Percentiles rank a stretch among this genome's conserved stretches.
These are phyloP conservation scores for Magnusiomyces starmeri DNA, from an alignment of 1,139 yeast genomes.

Conservation along the genomic window DNA sequence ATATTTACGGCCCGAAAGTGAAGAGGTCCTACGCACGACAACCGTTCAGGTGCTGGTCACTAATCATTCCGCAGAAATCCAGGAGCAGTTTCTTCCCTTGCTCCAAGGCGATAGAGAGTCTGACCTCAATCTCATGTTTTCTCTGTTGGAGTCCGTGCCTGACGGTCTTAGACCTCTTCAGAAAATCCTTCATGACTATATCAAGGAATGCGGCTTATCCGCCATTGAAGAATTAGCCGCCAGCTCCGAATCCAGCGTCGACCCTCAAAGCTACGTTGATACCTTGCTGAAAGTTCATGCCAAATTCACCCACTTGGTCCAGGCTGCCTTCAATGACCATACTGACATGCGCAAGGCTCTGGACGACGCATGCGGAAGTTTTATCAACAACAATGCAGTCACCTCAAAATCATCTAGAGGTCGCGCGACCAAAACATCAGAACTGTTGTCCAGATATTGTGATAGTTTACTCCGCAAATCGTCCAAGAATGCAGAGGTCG, in stretches of 20 bases:
- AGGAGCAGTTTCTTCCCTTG: slow-evolving; percentile 64
- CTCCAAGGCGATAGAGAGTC: slow-evolving; percentile 69
- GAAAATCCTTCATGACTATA: slow-evolving; percentile 61
- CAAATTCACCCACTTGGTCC: slow-evolving; percentile 61
- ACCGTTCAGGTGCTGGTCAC: slow-evolving; percentile 71
- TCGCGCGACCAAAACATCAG: slow-evolving; percentile 58
- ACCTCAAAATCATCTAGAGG: slow-evolving; percentile 44
- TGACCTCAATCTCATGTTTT: slow-evolving; percentile 75
- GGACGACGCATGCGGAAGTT: slow-evolving; percentile 80
- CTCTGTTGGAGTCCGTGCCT: slow-evolving; percentile 59
- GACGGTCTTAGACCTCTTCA: slow-evolving; percentile 73
- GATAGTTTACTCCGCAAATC: slow-evolving; percentile 75
- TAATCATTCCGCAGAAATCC: slow-evolving; percentile 70
- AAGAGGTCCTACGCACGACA: slow-evolving; percentile 64
- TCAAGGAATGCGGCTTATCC: slow-evolving; percentile 63
- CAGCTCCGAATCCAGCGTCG: slow-evolving; percentile 35
- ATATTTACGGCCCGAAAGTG: slow-evolving; percentile 82
- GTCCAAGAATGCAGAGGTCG: slow-evolving; percentile 56
- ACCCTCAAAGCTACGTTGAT: slow-evolving; percentile 76
- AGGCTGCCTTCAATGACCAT: slow-evolving; percentile 63
- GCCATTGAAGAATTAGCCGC: slow-evolving; percentile 60
- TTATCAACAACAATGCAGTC: slow-evolving; percentile 74
- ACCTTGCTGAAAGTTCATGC: slow-evolving; percentile 64
- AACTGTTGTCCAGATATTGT: slow-evolving; percentile 79
- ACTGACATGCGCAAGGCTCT: slow-evolving; percentile 78